Evolutionary conservation across 2,329 filamentous ascomycete genomes (phyloP).

Genomic region (Nannizzia gypsea): DNA sequence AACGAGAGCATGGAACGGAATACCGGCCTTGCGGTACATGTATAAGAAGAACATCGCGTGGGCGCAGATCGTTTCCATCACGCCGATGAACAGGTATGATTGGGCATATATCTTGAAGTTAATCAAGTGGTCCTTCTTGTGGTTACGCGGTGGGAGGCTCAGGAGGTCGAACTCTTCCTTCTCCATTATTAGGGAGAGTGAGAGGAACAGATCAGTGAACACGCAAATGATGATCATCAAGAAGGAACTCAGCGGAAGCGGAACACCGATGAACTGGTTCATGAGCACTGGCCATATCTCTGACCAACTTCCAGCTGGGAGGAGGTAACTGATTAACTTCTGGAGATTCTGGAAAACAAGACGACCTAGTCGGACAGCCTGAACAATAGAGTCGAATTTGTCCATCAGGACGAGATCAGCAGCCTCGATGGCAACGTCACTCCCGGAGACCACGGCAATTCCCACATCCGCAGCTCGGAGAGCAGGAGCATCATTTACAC

Average conservation of each 20-base stretch:
- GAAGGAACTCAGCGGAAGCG: slow-evolving; percentile 61
- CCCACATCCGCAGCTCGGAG: slow-evolving; percentile 49
- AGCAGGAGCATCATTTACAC: slow-evolving; percentile 42
- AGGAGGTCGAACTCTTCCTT: slow-evolving; percentile 65
- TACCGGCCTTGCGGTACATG: slow-evolving; percentile 43
- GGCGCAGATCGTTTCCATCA: slow-evolving; percentile 48
- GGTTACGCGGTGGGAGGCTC: slow-evolving; percentile 53
- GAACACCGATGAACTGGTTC: slow-evolving; percentile 59
- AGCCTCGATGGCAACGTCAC: slow-evolving; percentile 51
- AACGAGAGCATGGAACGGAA: slow-evolving; percentile 55
- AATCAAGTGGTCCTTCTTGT: slow-evolving; percentile 59
- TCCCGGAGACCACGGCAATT: slow-evolving; percentile 47
- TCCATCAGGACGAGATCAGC: slow-evolving; percentile 54
- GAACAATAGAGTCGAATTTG: slow-evolving; percentile 58
- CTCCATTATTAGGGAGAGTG: slow-evolving; percentile 64
- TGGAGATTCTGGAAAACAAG: slow-evolving; percentile 66
- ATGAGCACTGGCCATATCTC: slow-evolving; percentile 61
- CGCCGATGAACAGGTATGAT: slow-evolving; percentile 58
- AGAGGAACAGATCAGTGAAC: slow-evolving; percentile 64
- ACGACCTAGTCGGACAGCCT: slow-evolving; percentile 60
- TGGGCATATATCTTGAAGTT: slow-evolving; percentile 62
- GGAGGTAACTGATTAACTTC: slow-evolving; percentile 61
- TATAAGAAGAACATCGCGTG: slow-evolving; percentile 60
- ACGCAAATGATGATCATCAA: slow-evolving; percentile 47
- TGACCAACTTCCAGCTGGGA: slow-evolving; percentile 59